These are phyloP conservation scores for Syzygium grande DNA, from an alignment of 345 rosid genomes.

Conservation along the genomic window DNA sequence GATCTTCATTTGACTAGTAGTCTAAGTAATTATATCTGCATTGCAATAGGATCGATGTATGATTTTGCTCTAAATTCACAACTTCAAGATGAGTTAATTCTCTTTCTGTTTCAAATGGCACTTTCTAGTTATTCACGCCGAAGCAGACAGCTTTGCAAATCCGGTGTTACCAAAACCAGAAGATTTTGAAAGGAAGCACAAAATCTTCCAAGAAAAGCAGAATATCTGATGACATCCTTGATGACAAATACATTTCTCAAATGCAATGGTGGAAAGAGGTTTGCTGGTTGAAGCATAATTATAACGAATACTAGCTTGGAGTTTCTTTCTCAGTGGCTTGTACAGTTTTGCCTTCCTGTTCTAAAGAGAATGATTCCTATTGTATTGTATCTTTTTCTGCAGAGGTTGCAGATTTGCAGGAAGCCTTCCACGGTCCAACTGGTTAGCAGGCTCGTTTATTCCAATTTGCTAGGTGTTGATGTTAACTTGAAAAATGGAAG, in stretches of 20 bases:
- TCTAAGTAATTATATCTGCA: neutral
- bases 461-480: slow-evolving; percentile 78
- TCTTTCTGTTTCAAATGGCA: neutral
- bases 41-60: neutral
- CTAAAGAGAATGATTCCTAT: neutral
- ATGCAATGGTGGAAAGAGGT: slow-evolving; percentile 95
- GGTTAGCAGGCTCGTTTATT: slow-evolving; percentile 53
- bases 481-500: slow-evolving; percentile 74
- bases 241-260: slow-evolving; percentile 65
- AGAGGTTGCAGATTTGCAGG: slow-evolving; percentile 74
- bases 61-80: neutral
- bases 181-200: slow-evolving; percentile 25
- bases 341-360: neutral
- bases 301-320: neutral
- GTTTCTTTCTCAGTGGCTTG: neutral
- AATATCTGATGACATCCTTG: slow-evolving; percentile 25
- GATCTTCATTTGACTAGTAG: neutral
- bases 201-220: slow-evolving; percentile 46
- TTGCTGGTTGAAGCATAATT: slow-evolving; percentile 1
- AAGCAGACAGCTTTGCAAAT: slow-evolving; percentile 22
- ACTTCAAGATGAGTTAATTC: neutral
- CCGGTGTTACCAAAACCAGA: slow-evolving; percentile 42
- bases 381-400: slow-evolving; percentile 7
- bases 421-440: slow-evolving; percentile 81
- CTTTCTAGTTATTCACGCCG: slow-evolving; percentile 11